Evolutionary conservation across 2,329 filamentous ascomycete species (phyloP), one percentile per base, ranked within the genome.

Genomic region (Graphium sp.): DNA sequence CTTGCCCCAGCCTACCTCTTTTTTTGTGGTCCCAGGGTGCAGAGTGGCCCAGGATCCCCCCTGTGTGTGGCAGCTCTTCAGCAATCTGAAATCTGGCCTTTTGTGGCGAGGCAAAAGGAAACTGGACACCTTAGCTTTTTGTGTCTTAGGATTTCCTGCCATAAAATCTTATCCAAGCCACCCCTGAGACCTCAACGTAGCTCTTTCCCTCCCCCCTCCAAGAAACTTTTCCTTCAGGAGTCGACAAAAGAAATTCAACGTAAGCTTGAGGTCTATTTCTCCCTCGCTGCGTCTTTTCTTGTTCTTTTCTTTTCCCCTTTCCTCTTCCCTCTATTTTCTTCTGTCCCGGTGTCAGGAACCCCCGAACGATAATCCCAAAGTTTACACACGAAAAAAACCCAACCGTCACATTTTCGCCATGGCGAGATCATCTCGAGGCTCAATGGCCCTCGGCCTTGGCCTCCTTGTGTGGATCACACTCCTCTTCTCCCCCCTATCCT

Each of bases 391-490:
- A n/a, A n/a, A n/a, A n/a, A n/a, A n/a, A n/a, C 21, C 30, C 35
- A 24, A 31, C 32, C 34, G 32, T 35, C 44, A 47, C 44, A 41
- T 23, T 27, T 25, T 20, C 23, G 30, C 34, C 37, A 66, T 66
- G 61, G 58, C 60, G 56, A 55, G 56, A 47, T 74, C 72, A 50
- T n/a, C n/a, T n/a, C n/a, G n/a, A n/a, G n/a, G n/a, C n/a, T n/a
- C 67, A 62, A 64, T 68, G 69, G 66, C 73, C 66, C 52, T 85
- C 62, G 62, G 76, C 74, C 64, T 94, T 67, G 84, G 83, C 70
- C 60, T 89, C 52, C 63, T 93, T 56, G 76, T 85, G 61, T 94
- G 93, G 65, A 77, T 94, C 46, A 72, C 83, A 50, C 72, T 93
- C 39, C 72, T 95, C 41, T 81, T 98, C 46, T 73, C 79, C 39